phyloP scores from a whole-genome alignment of 257 asterid species.

The Coffea eugenioides region DNA sequence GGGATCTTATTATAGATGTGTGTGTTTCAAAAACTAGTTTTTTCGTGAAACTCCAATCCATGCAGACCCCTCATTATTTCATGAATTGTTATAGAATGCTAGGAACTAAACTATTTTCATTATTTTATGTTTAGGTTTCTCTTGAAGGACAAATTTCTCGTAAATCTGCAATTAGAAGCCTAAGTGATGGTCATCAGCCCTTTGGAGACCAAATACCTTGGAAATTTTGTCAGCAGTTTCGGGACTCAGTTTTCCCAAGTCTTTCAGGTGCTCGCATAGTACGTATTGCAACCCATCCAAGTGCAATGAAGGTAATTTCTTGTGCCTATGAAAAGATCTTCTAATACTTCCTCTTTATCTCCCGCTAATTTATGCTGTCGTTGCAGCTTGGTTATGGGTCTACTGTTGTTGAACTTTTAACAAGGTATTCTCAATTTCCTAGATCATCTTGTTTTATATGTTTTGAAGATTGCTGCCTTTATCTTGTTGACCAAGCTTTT shows the following conservation, averaged over 20 bases:
- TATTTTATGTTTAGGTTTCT: conserved; percentile 46
- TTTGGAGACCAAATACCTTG: conserved; percentile 94
- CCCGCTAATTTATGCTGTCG: conserved; percentile 17
- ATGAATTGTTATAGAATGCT: not conserved
- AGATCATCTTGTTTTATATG: not conserved
- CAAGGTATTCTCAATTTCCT: conserved; percentile 46
- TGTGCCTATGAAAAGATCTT: conserved; percentile 1
- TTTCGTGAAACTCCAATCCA: no score
- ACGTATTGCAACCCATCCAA: conserved; percentile 97
- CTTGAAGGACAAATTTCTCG: conserved; percentile 91
- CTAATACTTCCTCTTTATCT: not conserved
- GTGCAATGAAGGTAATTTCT: conserved; percentile 83
- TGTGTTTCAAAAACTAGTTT: no score
- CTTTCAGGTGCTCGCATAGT: conserved; percentile 97
- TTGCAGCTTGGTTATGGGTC: conserved; percentile 93
- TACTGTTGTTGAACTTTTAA: conserved; percentile 73
- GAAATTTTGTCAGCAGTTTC: conserved; percentile 84
- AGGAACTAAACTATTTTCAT: conserved; percentile 13
- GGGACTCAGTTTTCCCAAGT: conserved; percentile 70
- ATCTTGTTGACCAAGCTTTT: not conserved
- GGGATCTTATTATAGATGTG: no score
- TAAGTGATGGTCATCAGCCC: conserved; percentile 72
- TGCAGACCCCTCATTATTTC: not conserved
- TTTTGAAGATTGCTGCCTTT: conserved; percentile 12
- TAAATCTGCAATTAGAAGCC: conserved; percentile 63